These are phyloP conservation scores for Periconia sp. DNA, from an alignment of 2,329 filamentous ascomycete species.

Conservation along the genomic window DNA sequence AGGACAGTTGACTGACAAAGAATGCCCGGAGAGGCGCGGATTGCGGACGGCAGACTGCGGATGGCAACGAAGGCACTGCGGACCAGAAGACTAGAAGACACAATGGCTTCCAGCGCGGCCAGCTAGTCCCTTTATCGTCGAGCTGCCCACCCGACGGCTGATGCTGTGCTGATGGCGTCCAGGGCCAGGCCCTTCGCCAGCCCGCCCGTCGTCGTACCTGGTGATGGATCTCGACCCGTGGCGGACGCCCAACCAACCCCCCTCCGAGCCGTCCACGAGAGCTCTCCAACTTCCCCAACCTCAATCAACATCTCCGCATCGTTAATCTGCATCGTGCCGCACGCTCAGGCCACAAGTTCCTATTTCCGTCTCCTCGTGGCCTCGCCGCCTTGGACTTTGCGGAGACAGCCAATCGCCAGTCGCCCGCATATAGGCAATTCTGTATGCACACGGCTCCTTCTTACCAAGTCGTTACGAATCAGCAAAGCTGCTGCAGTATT, in stretches of 20 bases:
- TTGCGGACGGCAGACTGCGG: neutral
- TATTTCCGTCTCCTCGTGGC: slow-evolving; percentile 20
- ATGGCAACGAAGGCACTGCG: neutral
- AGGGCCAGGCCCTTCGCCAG: neutral
- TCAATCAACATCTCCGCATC: slow-evolving; percentile 10
- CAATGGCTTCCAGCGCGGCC: neutral
- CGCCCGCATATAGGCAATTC: slow-evolving; percentile 19
- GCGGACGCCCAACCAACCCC: slow-evolving; percentile 1
- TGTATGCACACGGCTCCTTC: slow-evolving; percentile 2
- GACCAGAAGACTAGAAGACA: neutral
- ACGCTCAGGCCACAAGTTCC: slow-evolving; percentile 13
- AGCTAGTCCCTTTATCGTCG: neutral
- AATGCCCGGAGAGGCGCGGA: slow-evolving; percentile 7
- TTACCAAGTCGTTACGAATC: slow-evolving; percentile 11
- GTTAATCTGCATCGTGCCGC: slow-evolving; percentile 11
- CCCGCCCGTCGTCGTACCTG: neutral
- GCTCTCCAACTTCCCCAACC: slow-evolving; percentile 3
- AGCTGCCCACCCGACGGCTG: neutral
- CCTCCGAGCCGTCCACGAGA: neutral
- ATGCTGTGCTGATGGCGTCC: neutral
- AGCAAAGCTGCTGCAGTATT: slow-evolving; percentile 1
- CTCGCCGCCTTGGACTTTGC: slow-evolving; percentile 10
- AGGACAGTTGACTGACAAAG: slow-evolving; percentile 5
- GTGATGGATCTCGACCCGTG: neutral
- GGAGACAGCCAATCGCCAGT: slow-evolving; percentile 13